Evolutionary conservation across 805 yeast species (phyloP).

Genomic region (Yarrowia porcina): DNA sequence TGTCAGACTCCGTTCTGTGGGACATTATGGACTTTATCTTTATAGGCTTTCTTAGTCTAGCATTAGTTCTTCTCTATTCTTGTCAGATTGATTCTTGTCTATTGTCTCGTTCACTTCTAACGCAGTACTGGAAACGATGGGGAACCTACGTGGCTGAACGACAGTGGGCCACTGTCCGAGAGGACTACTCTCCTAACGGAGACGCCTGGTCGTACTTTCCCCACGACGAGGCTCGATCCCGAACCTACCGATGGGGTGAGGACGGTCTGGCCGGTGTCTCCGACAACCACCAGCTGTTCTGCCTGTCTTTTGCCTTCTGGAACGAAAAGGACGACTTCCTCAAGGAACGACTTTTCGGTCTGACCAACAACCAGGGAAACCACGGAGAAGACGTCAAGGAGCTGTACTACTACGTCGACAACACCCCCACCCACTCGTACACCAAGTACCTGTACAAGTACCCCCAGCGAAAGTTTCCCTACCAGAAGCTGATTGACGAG

Average conservation of each 20-base stretch:
- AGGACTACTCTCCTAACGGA: constrained; percentile 81
- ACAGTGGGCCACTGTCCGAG: constrained; percentile 71
- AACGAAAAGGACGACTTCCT: constrained; percentile 80
- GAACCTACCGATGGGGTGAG: constrained; percentile 93
- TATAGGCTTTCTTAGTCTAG: too few relatives aligned
- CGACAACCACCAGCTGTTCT: constrained; percentile 74
- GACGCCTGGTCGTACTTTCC: constrained; percentile 90
- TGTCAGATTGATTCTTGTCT: not conserved
- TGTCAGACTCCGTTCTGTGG: too few relatives aligned
- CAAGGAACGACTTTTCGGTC: constrained; percentile 83
- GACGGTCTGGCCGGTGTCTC: constrained; percentile 90
- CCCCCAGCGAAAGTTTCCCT: constrained; percentile 84
- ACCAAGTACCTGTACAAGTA: constrained; percentile 89
- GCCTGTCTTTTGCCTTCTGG: constrained; percentile 85
- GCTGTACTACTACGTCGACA: constrained; percentile 69
- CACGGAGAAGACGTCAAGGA: constrained; percentile 93
- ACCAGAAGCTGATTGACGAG: constrained; percentile 64
- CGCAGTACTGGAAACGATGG: constrained; percentile 77
- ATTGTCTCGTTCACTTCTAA: not conserved
- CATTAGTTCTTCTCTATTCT: too few relatives aligned
- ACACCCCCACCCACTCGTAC: constrained; percentile 89
- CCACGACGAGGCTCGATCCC: constrained; percentile 73
- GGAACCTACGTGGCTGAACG: constrained; percentile 89
- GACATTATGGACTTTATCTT: too few relatives aligned
- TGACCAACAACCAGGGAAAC: constrained; percentile 90